Conservation (phyloP, 1,284 basidiomycete genomes). For the Irpex sp. region DNA sequence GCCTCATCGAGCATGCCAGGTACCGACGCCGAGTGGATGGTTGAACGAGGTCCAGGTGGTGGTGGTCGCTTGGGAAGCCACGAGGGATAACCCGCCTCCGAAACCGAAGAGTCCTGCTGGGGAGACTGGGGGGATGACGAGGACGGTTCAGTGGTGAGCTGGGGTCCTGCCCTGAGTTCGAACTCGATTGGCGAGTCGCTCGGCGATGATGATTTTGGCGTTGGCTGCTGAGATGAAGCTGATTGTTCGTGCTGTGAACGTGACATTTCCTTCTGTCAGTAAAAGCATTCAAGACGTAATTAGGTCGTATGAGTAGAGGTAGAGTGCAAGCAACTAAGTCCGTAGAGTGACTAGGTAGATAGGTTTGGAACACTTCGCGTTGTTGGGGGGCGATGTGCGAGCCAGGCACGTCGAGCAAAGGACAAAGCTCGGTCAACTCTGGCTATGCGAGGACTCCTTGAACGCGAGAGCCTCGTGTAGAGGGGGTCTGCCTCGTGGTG, state of each 20-base stretch:
- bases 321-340: conserved; percentile 15
- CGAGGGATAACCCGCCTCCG: conserved; percentile 69
- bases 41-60: conserved; percentile 68
- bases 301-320: conserved; percentile 20
- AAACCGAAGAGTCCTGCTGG: conserved; percentile 30
- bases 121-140: conserved; percentile 27
- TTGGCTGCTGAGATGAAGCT: conserved; percentile 20
- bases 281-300: conserved; percentile 21
- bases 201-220: conserved; percentile 26
- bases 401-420: conserved; percentile 26
- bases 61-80: conserved; percentile 79
- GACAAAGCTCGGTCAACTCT: conserved; percentile 18
- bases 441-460: conserved; percentile 23
- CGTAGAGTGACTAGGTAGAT: conserved; percentile 24
- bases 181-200: conserved; percentile 22
- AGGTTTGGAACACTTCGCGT: conserved; percentile 19
- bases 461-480: conserved; percentile 33
- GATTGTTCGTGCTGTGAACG: conserved; percentile 28
- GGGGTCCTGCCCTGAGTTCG: conserved; percentile 14
- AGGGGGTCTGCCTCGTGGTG: conserved; percentile 29
- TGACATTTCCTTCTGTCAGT: conserved; percentile 30
- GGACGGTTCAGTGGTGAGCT: conserved; percentile 22
- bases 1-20: conserved; percentile 32
- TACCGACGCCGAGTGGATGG: conserved; percentile 53
- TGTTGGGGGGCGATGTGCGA: conserved; percentile 14